These are phyloP conservation scores for Solanum rostratum DNA, from an alignment of 257 asterid genomes.

Conservation along the genomic window DNA sequence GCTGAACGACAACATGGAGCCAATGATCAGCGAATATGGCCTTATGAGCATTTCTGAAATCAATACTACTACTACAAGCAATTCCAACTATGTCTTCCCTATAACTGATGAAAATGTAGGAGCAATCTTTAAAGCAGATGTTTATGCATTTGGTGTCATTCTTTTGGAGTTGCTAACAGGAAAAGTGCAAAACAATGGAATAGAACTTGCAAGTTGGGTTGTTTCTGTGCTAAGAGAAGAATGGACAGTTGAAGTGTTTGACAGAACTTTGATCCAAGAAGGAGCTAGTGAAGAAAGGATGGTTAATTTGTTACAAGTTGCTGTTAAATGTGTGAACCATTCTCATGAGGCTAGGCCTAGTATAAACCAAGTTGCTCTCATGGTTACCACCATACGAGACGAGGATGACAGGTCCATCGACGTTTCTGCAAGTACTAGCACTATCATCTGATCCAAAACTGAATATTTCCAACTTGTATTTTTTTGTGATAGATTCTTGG, in stretches of 20 bases:
- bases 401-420: constrained; percentile 63
- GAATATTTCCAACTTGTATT: background rate
- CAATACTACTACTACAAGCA: background rate
- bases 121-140: constrained; percentile 34
- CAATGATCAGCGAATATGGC: constrained; percentile 62
- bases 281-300: constrained; percentile 66
- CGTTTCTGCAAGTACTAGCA: constrained; percentile 21
- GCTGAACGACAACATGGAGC: constrained; percentile 41
- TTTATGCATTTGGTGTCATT: constrained; percentile 44
- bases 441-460: background rate
- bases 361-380: constrained; percentile 39
- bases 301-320: constrained; percentile 53
- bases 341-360: constrained; percentile 34
- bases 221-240: constrained; percentile 59
- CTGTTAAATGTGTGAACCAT: constrained; percentile 40
- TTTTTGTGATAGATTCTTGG: background rate
- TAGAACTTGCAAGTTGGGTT: constrained; percentile 58
- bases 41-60: constrained; percentile 14
- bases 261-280: constrained; percentile 39
- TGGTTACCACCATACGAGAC: constrained; percentile 33
- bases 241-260: constrained; percentile 79
- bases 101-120: constrained; percentile 15
- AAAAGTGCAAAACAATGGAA: constrained; percentile 30
- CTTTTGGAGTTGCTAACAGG: constrained; percentile 80
- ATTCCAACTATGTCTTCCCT: constrained; percentile 2